These are phyloP conservation scores for Eucalyptus cloeziana DNA, from an alignment of 345 rosid species.

Conservation along the genomic window DNA sequence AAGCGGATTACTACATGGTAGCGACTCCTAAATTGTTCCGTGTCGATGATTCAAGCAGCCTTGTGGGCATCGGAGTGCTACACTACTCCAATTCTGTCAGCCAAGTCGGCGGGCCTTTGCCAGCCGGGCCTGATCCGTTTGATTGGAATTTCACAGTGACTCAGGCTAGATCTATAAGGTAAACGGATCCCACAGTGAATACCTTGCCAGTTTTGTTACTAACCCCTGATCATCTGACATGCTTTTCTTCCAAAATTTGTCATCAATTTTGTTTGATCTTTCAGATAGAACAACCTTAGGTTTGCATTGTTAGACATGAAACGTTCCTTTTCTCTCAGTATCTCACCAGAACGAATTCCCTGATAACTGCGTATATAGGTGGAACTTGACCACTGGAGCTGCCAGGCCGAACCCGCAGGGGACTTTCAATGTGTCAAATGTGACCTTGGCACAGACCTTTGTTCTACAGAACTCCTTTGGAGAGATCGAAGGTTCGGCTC, in stretches of 20 bases:
- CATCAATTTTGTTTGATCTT: background rate
- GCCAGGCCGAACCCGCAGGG: slow-evolving; percentile 63
- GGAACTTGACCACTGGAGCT: slow-evolving; percentile 54
- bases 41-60: background rate
- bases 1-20: slow-evolving; percentile 24
- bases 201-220: background rate
- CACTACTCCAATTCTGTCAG: slow-evolving; percentile 15
- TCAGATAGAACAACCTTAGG: background rate
- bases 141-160: slow-evolving; percentile 16
- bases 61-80: slow-evolving; percentile 20
- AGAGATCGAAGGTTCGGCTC: background rate
- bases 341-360: background rate
- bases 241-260: background rate
- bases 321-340: background rate
- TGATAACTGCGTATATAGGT: slow-evolving; percentile 3
- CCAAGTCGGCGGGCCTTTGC: slow-evolving; percentile 7
- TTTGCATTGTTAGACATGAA: background rate
- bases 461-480: slow-evolving; percentile 10
- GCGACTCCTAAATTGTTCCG: slow-evolving; percentile 17
- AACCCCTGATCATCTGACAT: background rate
- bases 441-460: slow-evolving; percentile 26
- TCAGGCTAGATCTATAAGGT: slow-evolving; percentile 34
- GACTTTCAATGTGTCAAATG: slow-evolving; percentile 42
- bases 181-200: background rate
- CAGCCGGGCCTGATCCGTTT: slow-evolving; percentile 25